phyloP scores from a whole-genome alignment of 129 eudicot species.

The Lactuca saligna region DNA sequence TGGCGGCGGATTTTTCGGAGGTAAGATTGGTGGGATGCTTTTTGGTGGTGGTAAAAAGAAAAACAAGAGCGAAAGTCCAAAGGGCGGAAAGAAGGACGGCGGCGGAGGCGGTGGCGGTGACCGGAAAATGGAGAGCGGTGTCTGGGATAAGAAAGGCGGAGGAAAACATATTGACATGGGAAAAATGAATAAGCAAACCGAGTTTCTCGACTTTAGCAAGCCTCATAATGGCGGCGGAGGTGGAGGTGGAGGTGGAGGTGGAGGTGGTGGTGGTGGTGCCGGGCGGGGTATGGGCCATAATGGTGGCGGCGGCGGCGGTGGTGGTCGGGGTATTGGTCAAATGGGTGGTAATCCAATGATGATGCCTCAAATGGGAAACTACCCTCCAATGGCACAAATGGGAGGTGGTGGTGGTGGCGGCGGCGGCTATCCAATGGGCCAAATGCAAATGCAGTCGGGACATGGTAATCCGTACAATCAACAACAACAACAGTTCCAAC shows the following conservation, averaged over 20 bases:
- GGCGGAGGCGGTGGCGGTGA: conserved; percentile 18
- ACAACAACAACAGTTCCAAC: conserved; percentile 29
- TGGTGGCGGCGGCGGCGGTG: conserved; percentile 43
- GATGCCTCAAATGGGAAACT: conserved; percentile 20
- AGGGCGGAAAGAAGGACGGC: conserved; percentile 44
- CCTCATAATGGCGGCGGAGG: conserved; percentile 43
- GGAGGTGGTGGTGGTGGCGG: conserved; percentile 26
- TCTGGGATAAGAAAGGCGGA: conserved; percentile 31
- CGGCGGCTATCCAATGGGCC: conserved; percentile 39
- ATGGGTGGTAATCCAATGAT: conserved; percentile 30
- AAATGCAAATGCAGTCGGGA: conserved; percentile 51
- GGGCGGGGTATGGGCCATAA: conserved; percentile 22
- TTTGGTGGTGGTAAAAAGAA: conserved; percentile 47
- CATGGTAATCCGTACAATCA: conserved; percentile 40
- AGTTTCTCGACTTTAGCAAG: conserved; percentile 41
- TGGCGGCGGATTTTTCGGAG: conserved; percentile 35
- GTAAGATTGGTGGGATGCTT: conserved; percentile 25
- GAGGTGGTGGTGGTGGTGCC: conserved; percentile 40
- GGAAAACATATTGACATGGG: conserved; percentile 39
- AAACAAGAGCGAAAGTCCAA: conserved; percentile 20
- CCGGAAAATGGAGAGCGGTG: conserved; percentile 9
- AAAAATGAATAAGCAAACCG: conserved; percentile 44
- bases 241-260: conserved; percentile 26
- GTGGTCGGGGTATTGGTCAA: conserved; percentile 31
- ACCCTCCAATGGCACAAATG: conserved; percentile 31